Evolutionary conservation across 139 green algal species (phyloP).

Genomic region (Diplosphaera chodatii): DNA sequence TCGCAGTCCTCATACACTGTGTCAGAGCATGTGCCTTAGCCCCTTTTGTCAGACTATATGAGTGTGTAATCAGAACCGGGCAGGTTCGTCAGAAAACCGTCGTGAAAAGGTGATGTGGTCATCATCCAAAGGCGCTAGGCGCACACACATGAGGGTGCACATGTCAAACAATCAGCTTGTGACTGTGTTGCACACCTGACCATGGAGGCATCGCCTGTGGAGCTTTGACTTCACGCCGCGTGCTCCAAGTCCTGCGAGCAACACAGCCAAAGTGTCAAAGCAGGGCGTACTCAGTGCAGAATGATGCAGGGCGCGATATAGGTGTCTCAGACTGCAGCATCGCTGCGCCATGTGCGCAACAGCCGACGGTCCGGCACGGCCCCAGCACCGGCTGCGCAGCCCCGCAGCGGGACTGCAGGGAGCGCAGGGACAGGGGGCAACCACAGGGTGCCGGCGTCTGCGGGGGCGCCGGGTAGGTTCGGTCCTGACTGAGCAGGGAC

Average conservation of each 20-base stretch:
- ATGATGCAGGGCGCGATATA: not conserved
- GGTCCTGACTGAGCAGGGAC: constrained; percentile 5
- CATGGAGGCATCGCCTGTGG: too few species aligned
- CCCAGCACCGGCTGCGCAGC: not conserved
- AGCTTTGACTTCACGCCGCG: too few species aligned
- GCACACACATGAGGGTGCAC: too few species aligned
- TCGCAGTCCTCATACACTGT: too few species aligned
- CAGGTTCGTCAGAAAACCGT: constrained; percentile 18
- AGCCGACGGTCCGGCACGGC: constrained; percentile 7
- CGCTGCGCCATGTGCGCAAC: constrained; percentile 12
- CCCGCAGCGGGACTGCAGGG: constrained; percentile 8
- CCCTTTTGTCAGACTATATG: constrained; percentile 9
- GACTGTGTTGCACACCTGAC: too few species aligned
- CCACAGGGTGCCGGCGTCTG: not conserved
- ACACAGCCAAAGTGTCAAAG: not conserved
- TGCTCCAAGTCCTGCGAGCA: not conserved
- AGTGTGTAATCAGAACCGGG: not conserved
- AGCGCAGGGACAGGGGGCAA: not conserved
- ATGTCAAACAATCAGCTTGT: too few species aligned
- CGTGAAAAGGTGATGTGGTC: constrained; percentile 17
- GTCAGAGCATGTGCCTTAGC: not conserved
- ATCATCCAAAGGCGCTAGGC: constrained; percentile 17
- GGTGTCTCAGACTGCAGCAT: constrained; percentile 20
- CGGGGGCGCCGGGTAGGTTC: not conserved
- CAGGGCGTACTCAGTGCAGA: too few species aligned